Evolutionary conservation across 306 rosid genomes (phyloP).

Genomic region (Quercus robur): DNA sequence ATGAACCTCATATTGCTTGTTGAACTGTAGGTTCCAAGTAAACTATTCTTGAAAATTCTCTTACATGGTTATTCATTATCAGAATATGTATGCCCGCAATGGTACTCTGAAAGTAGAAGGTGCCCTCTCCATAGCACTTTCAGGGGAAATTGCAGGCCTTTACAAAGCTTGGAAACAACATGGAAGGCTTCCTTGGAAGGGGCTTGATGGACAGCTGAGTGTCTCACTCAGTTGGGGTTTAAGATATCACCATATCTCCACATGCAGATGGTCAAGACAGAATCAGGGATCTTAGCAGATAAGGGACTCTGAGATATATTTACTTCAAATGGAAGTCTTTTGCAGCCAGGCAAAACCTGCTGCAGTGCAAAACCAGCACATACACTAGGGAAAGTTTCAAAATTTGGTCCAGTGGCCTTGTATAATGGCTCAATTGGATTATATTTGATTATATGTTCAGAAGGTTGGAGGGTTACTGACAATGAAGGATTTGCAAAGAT

Average conservation of each 20-base stretch:
- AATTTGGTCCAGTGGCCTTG: conserved; percentile 47
- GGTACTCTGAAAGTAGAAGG: conserved; percentile 53
- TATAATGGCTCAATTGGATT: conserved; percentile 59
- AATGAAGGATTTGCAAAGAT: conserved; percentile 53
- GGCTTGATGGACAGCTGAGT: conserved; percentile 63
- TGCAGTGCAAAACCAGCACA: conserved; percentile 53
- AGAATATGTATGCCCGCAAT: conserved; percentile 71
- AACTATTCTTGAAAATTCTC: background rate
- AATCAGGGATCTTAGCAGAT: conserved; percentile 48
- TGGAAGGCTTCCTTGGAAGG: conserved; percentile 77
- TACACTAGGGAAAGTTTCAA: conserved; percentile 44
- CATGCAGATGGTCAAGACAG: conserved; percentile 48
- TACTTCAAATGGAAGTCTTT: conserved; percentile 62
- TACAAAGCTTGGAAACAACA: conserved; percentile 58
- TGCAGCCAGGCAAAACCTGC: conserved; percentile 48
- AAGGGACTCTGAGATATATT: conserved; percentile 58
- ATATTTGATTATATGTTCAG: conserved; percentile 53
- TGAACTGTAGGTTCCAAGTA: background rate
- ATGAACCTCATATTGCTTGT: background rate
- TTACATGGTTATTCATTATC: background rate
- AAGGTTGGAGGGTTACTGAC: conserved; percentile 67
- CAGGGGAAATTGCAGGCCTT: conserved; percentile 84
- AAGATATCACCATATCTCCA: conserved; percentile 63
- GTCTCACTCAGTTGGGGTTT: conserved; percentile 61
- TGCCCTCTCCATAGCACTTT: conserved; percentile 63